Evolutionary conservation across 331 rosid genomes (phyloP).

Genomic region (Cydonia oblonga): DNA sequence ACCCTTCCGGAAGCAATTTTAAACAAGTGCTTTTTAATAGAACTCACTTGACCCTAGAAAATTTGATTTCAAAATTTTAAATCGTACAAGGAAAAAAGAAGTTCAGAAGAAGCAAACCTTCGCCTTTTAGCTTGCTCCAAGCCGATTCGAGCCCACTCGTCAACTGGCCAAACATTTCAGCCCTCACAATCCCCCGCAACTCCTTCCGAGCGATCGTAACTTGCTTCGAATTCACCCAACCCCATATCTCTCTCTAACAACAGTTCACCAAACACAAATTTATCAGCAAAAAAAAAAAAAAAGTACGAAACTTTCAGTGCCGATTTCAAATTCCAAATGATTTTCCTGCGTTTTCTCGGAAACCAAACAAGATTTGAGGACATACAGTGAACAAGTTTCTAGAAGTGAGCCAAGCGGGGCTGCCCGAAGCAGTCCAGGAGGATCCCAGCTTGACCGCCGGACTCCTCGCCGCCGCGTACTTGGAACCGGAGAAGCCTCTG

Average conservation of each 20-base stretch:
- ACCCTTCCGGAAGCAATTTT: neutral
- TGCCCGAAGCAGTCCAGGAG: constrained; percentile 27
- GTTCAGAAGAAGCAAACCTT: constrained; percentile 37
- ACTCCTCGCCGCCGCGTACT: constrained; percentile 13
- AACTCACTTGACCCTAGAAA: neutral
- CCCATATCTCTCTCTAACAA: constrained; percentile 74
- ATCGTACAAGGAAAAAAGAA: neutral
- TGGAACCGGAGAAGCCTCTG: constrained; percentile 17
- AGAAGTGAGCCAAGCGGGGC: constrained; percentile 40
- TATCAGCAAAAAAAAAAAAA: neutral
- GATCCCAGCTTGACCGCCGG: constrained; percentile 28
- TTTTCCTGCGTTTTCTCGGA: neutral
- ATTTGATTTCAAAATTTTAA: neutral
- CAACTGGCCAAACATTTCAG: constrained; percentile 96
- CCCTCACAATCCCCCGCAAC: constrained; percentile 54
- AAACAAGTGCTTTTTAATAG: neutral
- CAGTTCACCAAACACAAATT: neutral
- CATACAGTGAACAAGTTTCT: constrained; percentile 69
- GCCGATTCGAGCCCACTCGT: constrained; percentile 89
- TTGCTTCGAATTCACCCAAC: constrained; percentile 63
- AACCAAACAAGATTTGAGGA: neutral
- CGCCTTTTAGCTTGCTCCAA: constrained; percentile 96
- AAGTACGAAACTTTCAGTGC: neutral
- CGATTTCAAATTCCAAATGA: neutral
- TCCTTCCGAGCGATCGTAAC: constrained; percentile 17